Percentiles rank a stretch among this genome's conserved stretches.
phyloP scores from a whole-genome alignment of 1,139 yeast species.

The Suhomyces taliae region DNA sequence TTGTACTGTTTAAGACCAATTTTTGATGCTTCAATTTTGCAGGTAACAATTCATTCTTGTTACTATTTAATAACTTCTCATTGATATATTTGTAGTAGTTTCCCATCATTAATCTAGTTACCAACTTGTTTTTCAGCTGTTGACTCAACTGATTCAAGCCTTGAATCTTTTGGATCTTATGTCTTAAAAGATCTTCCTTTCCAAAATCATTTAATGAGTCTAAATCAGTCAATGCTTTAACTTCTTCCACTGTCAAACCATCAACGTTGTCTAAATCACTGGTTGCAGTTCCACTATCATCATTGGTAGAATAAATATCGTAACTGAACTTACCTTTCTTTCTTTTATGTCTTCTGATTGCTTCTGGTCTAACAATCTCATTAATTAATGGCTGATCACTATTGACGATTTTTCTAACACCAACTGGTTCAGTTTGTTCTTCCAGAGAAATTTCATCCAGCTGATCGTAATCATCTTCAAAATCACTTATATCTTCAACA shows the following conservation, averaged over 20 bases:
- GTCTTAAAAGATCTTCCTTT: conserved; percentile 54
- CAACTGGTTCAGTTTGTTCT: conserved; percentile 51
- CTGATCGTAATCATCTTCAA: conserved; percentile 22
- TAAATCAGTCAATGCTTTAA: conserved; percentile 38
- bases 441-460: conserved; percentile 1
- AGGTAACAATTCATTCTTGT: conserved; percentile 14
- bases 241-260: conserved; percentile 39
- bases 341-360: conserved; percentile 1
- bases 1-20: conserved; percentile 15
- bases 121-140: conserved; percentile 57
- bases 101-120: conserved; percentile 79
- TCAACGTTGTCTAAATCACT: conserved; percentile 42
- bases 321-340: neutral
- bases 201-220: conserved; percentile 49
- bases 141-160: conserved; percentile 45
- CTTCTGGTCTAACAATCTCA: conserved; percentile 50
- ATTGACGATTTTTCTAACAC: conserved; percentile 51
- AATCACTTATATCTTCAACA: conserved; percentile 42
- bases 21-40: conserved; percentile 18
- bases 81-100: conserved; percentile 53
- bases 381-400: conserved; percentile 50
- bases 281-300: conserved; percentile 25
- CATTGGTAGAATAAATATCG: conserved; percentile 8
- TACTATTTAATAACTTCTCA: conserved; percentile 26
- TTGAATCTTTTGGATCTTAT: conserved; percentile 58